Percentiles rank a stretch among this genome's conserved stretches.
These are phyloP conservation scores for Podila horticola DNA, from an alignment of 192 early-diverging fungal species.

Conservation along the genomic window DNA sequence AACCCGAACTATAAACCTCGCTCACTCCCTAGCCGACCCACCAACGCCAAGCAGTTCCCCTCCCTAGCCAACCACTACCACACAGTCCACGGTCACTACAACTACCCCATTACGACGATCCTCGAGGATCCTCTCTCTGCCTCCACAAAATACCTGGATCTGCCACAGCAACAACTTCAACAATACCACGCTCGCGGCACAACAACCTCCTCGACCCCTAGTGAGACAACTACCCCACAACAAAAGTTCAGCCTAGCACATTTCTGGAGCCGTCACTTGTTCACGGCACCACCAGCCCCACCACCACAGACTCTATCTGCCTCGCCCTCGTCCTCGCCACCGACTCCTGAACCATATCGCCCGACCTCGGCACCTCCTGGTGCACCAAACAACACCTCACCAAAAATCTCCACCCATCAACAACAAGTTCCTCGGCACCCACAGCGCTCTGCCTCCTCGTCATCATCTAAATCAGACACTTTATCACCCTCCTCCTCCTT, in stretches of 20 bases:
- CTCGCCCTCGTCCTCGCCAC: neutral
- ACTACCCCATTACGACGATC: neutral
- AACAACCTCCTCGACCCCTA: neutral
- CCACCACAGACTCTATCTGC: neutral
- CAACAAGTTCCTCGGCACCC: neutral
- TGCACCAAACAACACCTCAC: neutral
- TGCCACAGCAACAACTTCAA: neutral
- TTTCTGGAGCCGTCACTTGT: neutral
- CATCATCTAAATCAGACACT: neutral
- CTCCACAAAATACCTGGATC: neutral
- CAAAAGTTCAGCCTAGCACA: conserved; percentile 1
- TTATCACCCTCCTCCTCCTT: neutral
- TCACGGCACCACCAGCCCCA: neutral
- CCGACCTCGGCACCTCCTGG: neutral
- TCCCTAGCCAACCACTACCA: neutral
- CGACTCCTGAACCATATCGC: neutral
- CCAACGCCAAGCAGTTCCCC: neutral
- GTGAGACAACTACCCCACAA: neutral
- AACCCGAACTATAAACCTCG: neutral
- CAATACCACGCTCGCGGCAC: neutral
- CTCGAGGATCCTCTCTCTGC: neutral
- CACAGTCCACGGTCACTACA: too few relatives aligned
- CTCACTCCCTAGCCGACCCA: neutral
- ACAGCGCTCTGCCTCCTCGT: neutral
- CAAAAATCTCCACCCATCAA: neutral